A percentile compares a stretch with the other conserved stretches of the same genome.
Conservation (phyloP, 2,329 filamentous ascomycete species). For the Aspergillus tanneri region DNA sequence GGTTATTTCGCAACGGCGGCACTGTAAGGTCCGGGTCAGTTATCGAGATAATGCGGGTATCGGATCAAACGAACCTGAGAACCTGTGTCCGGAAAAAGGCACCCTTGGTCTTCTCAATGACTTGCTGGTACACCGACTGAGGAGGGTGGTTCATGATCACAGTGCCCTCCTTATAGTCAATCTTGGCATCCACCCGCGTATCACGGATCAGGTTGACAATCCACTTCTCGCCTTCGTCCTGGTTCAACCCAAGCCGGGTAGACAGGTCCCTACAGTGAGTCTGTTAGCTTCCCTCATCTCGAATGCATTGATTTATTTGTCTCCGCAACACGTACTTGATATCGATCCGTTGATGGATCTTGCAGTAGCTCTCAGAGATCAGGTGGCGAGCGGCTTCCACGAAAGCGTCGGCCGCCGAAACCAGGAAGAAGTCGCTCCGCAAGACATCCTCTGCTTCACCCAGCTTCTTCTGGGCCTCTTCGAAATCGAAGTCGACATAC, state of each 20-base stretch:
- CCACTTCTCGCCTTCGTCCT: constrained; percentile 99
- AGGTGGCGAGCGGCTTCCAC: constrained; percentile 93
- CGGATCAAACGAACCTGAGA: constrained; percentile 54
- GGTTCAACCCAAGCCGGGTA: constrained; percentile 81
- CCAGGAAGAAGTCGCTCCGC: constrained; percentile 92
- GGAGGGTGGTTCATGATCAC: constrained; percentile 99
- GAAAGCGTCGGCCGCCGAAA: constrained; percentile 78
- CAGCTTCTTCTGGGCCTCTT: constrained; percentile 89
- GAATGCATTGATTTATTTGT: neutral
- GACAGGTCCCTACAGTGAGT: constrained; percentile 69
- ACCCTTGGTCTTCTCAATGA: constrained; percentile 98
- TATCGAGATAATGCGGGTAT: too few species aligned
- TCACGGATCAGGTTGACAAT: constrained; percentile 99
- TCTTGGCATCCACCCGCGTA: constrained; percentile 96
- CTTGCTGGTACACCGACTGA: constrained; percentile 97
- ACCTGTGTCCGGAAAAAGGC: constrained; percentile 99
- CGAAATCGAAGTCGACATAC: constrained; percentile 95
- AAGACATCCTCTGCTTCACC: constrained; percentile 85
- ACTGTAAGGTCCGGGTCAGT: too few species aligned
- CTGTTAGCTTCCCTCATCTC: constrained; percentile 19
- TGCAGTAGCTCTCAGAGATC: constrained; percentile 99
- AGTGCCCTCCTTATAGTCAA: constrained; percentile 97
- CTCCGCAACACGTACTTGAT: constrained; percentile 64
- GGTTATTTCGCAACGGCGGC: constrained; percentile 54
- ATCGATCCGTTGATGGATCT: constrained; percentile 98